Evolutionary conservation across 2,329 filamentous ascomycete species (phyloP).

Genomic region (Pseudogymnoascus sp.): DNA sequence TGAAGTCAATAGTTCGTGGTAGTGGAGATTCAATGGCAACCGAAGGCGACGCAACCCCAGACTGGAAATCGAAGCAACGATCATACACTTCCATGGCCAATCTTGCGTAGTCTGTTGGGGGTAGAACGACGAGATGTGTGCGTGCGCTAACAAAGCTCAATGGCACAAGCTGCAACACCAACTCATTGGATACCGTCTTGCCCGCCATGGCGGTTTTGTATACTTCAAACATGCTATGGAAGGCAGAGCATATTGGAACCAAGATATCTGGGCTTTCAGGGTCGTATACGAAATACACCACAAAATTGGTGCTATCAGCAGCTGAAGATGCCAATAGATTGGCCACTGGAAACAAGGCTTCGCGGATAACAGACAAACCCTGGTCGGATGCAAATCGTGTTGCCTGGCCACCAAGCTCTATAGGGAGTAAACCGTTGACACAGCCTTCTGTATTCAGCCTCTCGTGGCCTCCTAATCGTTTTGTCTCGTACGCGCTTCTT

Average conservation of each 20-base stretch:
- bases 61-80: constrained; percentile 55
- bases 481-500: constrained; percentile 64
- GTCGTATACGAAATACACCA: constrained; percentile 70
- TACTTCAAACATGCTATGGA: constrained; percentile 63
- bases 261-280: constrained; percentile 54
- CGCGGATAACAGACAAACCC: constrained; percentile 17
- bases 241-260: constrained; percentile 65
- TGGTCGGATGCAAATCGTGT: constrained; percentile 10
- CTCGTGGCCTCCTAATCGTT: constrained; percentile 62
- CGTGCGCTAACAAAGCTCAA: constrained; percentile 59
- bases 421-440: constrained; percentile 26
- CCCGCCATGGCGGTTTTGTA: constrained; percentile 48
- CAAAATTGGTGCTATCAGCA: constrained; percentile 49
- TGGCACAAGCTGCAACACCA: constrained; percentile 73
- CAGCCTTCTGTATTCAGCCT: constrained; percentile 34
- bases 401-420: constrained; percentile 33
- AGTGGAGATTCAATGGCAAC: constrained; percentile 65
- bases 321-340: constrained; percentile 27
- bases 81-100: constrained; percentile 73
- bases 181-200: constrained; percentile 47
- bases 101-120: constrained; percentile 50
- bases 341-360: constrained; percentile 24
- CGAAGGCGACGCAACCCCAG: constrained; percentile 57
- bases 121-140: constrained; percentile 54
- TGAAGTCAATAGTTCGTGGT: constrained; percentile 69